phyloP scores from a whole-genome alignment of 139 green algal genomes.

The Chlorella sp. region DNA sequence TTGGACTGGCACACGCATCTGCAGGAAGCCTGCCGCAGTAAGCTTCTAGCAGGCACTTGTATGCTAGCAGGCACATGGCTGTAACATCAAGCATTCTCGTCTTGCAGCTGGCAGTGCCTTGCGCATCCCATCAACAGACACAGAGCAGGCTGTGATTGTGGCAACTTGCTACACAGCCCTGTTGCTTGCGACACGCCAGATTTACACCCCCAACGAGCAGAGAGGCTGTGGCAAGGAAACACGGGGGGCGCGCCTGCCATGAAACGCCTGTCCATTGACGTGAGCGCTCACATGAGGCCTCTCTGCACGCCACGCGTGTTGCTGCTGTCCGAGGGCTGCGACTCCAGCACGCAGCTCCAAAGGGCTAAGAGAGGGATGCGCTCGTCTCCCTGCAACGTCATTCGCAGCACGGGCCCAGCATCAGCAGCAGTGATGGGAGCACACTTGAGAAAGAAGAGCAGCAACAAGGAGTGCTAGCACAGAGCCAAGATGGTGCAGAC shows the following conservation, averaged over 20 bases:
- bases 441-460: not conserved
- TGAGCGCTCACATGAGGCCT: not conserved
- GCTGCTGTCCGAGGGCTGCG: slow-evolving; percentile 28
- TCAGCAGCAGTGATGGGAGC: not conserved
- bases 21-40: not conserved
- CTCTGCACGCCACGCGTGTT: slow-evolving; percentile 11
- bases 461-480: not conserved
- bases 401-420: not conserved
- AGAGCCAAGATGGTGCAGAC: not conserved
- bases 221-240: too few species aligned
- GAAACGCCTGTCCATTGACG: too few species aligned
- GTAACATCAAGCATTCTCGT: too few species aligned
- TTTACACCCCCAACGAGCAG: too few species aligned
- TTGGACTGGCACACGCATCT: not conserved
- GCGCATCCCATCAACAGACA: too few species aligned
- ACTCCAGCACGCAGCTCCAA: slow-evolving; percentile 21
- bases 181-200: too few species aligned
- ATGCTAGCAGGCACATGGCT: too few species aligned
- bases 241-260: too few species aligned
- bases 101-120: too few species aligned
- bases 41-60: too few species aligned
- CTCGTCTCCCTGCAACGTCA: not conserved
- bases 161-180: too few species aligned
- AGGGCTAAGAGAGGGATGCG: slow-evolving; percentile 21
- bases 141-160: too few species aligned